phyloP scores from a whole-genome alignment of 768 basidiomycete genomes.

The Cystobasidium onofrii region DNA sequence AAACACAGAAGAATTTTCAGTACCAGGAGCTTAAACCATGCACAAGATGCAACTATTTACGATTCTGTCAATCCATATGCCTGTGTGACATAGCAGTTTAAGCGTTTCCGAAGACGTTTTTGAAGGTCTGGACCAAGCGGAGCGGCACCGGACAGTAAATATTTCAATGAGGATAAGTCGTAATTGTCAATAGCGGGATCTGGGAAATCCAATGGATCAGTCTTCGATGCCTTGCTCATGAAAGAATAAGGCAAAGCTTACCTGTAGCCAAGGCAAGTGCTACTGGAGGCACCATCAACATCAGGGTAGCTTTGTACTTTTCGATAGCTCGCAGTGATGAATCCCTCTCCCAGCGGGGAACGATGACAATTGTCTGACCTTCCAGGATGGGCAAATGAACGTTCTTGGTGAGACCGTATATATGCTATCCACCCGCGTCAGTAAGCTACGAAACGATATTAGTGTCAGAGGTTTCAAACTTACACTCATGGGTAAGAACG shows the following conservation, averaged over 20 bases:
- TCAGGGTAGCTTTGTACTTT: constrained; percentile 55
- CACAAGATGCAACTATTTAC: neutral
- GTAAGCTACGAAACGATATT: neutral
- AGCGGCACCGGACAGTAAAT: constrained; percentile 40
- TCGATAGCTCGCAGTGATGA: constrained; percentile 60
- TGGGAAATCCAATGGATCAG: neutral
- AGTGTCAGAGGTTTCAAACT: neutral
- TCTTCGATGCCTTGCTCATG: neutral
- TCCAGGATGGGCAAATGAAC: constrained; percentile 54
- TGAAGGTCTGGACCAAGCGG: constrained; percentile 41
- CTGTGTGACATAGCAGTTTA: constrained; percentile 23
- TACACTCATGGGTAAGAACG: constrained; percentile 33
- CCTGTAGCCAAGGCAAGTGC: constrained; percentile 35
- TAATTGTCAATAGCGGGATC: constrained; percentile 37
- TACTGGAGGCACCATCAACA: constrained; percentile 40
- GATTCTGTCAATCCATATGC: constrained; percentile 40
- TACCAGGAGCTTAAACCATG: no score
- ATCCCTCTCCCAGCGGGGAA: constrained; percentile 63
- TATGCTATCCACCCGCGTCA: constrained; percentile 33
- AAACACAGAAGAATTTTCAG: neutral
- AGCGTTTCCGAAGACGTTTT: constrained; percentile 25
- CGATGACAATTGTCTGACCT: constrained; percentile 55
- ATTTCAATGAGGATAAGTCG: constrained; percentile 35
- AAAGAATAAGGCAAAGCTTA: neutral
- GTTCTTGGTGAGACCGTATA: constrained; percentile 51